Evolutionary conservation across 441 rosid species (phyloP).

Genomic region (Croton laevigatus): DNA sequence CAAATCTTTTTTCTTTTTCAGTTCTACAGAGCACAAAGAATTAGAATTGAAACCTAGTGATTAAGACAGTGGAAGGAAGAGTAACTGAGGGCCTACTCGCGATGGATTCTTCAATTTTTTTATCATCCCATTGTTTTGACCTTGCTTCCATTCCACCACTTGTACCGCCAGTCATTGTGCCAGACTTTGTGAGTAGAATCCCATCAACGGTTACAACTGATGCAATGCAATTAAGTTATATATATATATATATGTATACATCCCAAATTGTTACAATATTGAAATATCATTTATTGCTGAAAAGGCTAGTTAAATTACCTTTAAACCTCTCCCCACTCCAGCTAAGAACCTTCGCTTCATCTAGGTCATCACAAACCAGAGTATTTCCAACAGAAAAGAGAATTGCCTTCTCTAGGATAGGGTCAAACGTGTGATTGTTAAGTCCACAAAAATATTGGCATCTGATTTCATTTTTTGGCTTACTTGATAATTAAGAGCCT

Average conservation of each 20-base stretch:
- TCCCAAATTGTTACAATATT: conserved; percentile 3
- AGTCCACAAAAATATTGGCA: conserved; percentile 37
- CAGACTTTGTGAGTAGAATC: conserved; percentile 86
- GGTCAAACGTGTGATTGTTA: conserved; percentile 85
- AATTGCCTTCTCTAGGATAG: conserved; percentile 86
- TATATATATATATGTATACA: background rate
- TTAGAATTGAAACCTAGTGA: conserved; percentile 18
- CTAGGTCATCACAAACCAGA: conserved; percentile 93
- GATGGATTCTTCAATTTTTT: conserved; percentile 79
- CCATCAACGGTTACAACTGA: conserved; percentile 99
- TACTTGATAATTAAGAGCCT: background rate
- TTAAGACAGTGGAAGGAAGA: background rate
- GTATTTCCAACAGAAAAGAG: conserved; percentile 98
- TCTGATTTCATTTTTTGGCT: conserved; percentile 4
- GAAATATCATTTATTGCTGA: conserved; percentile 19
- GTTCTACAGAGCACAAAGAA: conserved; percentile 45
- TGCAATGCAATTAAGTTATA: background rate
- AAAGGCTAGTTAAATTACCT: conserved; percentile 45
- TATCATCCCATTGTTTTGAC: conserved; percentile 98
- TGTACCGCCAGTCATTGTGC: conserved; percentile 99
- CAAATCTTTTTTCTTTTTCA: conserved; percentile 74
- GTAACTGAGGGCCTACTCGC: conserved; percentile 15
- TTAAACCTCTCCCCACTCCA: conserved; percentile 95
- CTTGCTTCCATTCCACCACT: conserved; percentile 99
- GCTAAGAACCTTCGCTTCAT: conserved; percentile 93